A percentile compares a stretch with the other conserved stretches of the same genome.
Conservation (phyloP, 2,329 filamentous ascomycete species). For the Pseudogymnoascus destructans region DNA sequence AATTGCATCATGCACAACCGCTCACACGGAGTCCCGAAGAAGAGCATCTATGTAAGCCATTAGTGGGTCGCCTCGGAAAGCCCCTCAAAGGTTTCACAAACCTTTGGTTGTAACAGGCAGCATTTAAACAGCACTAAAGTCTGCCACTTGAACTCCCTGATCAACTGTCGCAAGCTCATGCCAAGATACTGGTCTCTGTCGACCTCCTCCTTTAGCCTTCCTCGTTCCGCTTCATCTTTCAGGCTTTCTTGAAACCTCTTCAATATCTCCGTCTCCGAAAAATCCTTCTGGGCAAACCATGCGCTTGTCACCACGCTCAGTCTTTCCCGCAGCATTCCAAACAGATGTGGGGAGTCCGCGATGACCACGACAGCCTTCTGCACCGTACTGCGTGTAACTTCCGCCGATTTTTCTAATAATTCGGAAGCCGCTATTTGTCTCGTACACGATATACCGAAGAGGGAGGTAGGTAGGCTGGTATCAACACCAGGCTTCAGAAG, state of each 20-base stretch:
- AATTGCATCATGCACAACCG: constrained; percentile 97
- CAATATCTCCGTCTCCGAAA: constrained; percentile 81
- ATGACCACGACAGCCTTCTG: constrained; percentile 97
- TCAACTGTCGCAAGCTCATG: constrained; percentile 75
- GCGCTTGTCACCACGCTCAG: constrained; percentile 82
- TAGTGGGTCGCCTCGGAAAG: not conserved
- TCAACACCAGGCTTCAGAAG: constrained; percentile 52
- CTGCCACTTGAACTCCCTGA: constrained; percentile 91
- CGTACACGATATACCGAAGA: constrained; percentile 94
- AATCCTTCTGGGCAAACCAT: constrained; percentile 93
- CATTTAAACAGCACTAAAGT: constrained; percentile 90
- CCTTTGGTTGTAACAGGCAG: constrained; percentile 86
- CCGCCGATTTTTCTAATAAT: constrained; percentile 64
- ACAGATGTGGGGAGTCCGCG: constrained; percentile 76
- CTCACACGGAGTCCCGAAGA: constrained; percentile 95
- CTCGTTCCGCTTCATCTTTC: constrained; percentile 48
- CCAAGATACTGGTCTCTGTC: constrained; percentile 81
- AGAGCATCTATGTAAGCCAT: constrained; percentile 62
- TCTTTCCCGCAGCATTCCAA: constrained; percentile 82
- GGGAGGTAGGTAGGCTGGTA: constrained; percentile 52
- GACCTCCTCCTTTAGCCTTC: constrained; percentile 47
- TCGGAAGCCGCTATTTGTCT: constrained; percentile 73
- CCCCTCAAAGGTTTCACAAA: constrained; percentile 28
- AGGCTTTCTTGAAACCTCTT: constrained; percentile 84
- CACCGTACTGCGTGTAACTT: constrained; percentile 93